Evolutionary conservation across 805 yeast genomes (phyloP).

Genomic region (Zygoascus biomembranicola): DNA sequence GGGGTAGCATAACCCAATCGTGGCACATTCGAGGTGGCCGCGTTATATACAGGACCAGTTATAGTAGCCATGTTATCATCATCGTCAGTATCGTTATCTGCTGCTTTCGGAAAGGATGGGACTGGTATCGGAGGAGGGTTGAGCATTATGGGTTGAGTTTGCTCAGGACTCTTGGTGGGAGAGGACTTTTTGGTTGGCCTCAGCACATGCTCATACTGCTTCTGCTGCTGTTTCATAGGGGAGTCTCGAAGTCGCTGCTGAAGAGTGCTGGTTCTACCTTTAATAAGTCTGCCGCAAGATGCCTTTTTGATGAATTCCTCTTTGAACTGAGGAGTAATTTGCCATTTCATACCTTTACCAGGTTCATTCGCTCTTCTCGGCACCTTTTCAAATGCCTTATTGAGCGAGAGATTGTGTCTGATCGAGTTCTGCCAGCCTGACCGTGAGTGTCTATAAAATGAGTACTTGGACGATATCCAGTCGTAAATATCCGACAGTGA

Average conservation of each 20-base stretch:
- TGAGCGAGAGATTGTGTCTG: conserved; percentile 86
- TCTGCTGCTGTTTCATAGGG: conserved; percentile 9
- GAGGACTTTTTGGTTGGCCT: conserved; percentile 5
- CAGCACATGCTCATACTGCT: conserved; percentile 4
- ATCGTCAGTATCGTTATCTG: not conserved
- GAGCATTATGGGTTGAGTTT: conserved; percentile 1
- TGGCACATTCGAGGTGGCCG: conserved; percentile 3
- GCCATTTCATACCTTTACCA: conserved; percentile 99
- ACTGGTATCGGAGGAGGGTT: conserved; percentile 1
- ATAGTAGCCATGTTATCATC: not conserved
- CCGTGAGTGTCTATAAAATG: conserved; percentile 84
- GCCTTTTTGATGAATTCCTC: conserved; percentile 78
- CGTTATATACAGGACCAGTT: not conserved
- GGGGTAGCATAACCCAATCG: conserved; percentile 9
- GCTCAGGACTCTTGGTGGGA: conserved; percentile 6
- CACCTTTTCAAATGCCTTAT: conserved; percentile 96
- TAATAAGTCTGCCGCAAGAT: conserved; percentile 44
- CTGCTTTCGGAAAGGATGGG: not conserved
- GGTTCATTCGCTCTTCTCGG: conserved; percentile 95
- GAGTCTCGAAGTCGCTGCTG: not conserved
- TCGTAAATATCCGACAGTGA: conserved; percentile 86
- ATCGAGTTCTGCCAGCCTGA: conserved; percentile 99
- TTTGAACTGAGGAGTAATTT: conserved; percentile 75
- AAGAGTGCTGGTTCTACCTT: conserved; percentile 2
- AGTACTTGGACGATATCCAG: conserved; percentile 82